These are phyloP conservation scores for Cocos nucifera DNA, from an alignment of 176 grass and related monocot species.

Conservation along the genomic window DNA sequence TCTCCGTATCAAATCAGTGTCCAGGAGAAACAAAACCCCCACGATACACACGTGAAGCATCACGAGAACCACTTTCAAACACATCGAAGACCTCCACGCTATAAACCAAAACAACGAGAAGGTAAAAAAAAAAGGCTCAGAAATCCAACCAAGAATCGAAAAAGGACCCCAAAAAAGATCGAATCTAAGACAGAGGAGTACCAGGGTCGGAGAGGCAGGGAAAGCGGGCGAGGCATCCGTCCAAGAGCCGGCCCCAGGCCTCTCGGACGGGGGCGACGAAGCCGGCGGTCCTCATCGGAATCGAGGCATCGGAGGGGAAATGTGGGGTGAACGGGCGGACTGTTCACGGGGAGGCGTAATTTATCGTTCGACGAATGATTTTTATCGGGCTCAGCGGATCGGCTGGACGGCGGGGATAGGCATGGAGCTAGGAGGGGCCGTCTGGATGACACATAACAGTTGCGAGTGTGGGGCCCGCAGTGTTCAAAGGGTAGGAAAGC, in stretches of 20 bases:
- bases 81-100: conserved; percentile 23
- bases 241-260: conserved; percentile 9
- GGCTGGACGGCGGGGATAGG: too few species aligned
- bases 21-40: conserved; percentile 24
- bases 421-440: too few species aligned
- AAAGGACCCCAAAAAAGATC: not conserved
- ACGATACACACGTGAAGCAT: conserved; percentile 16
- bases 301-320: not conserved
- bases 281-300: conserved; percentile 21
- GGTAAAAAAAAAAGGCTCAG: not conserved
- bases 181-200: not conserved
- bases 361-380: too few species aligned
- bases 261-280: conserved; percentile 11
- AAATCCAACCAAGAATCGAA: not conserved
- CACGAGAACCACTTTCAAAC: conserved; percentile 21
- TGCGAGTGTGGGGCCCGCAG: too few species aligned
- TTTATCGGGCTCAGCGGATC: too few species aligned
- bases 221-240: conserved; percentile 9
- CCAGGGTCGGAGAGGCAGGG: conserved; percentile 21
- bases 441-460: too few species aligned
- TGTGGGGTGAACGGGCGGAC: too few species aligned
- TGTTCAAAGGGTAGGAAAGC: too few species aligned
- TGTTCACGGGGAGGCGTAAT: too few species aligned
- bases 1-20: conserved; percentile 17
- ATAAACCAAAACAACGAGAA: not conserved